Evolutionary conservation across 805 yeast genomes (phyloP).

Genomic region (Wickerhamiella dianesei): DNA sequence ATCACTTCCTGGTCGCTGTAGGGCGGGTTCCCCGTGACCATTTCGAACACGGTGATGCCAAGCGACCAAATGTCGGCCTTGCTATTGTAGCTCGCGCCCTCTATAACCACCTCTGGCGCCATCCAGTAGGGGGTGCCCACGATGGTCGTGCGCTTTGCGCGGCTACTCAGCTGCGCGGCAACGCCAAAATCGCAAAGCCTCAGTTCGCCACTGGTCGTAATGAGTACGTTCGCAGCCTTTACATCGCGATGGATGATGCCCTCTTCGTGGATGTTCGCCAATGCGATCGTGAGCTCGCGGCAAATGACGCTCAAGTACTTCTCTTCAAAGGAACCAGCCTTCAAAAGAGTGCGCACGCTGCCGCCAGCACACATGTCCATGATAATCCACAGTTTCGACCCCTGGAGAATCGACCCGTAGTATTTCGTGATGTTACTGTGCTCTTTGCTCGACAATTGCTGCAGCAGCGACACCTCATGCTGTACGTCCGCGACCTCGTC

Average conservation of each 20-base stretch:
- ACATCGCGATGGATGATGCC: constrained; percentile 94
- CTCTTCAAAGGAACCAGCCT: constrained; percentile 83
- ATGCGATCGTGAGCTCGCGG: constrained; percentile 66
- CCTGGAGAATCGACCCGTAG: constrained; percentile 75
- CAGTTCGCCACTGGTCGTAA: constrained; percentile 78
- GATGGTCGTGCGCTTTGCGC: constrained; percentile 73
- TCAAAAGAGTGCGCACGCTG: constrained; percentile 66
- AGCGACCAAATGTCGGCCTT: constrained; percentile 97
- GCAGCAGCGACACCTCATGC: constrained; percentile 74
- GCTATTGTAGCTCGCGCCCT: constrained; percentile 35
- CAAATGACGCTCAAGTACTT: constrained; percentile 68
- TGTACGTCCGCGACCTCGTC: constrained; percentile 94
- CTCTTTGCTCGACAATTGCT: constrained; percentile 51
- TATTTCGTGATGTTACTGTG: constrained; percentile 90
- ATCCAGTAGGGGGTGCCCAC: constrained; percentile 52
- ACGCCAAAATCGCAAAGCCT: constrained; percentile 96
- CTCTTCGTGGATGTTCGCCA: constrained; percentile 67
- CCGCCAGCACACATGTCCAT: constrained; percentile 99
- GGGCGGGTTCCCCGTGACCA: constrained; percentile 96
- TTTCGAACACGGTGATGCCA: constrained; percentile 87
- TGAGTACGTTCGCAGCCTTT: constrained; percentile 89
- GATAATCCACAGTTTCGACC: constrained; percentile 89
- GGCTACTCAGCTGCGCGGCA: constrained; percentile 75
- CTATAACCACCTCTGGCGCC: constrained; percentile 40
- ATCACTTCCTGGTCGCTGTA: constrained; percentile 89